Conservation (phyloP, 805 yeast genomes). For the Millerozyma miso region DNA sequence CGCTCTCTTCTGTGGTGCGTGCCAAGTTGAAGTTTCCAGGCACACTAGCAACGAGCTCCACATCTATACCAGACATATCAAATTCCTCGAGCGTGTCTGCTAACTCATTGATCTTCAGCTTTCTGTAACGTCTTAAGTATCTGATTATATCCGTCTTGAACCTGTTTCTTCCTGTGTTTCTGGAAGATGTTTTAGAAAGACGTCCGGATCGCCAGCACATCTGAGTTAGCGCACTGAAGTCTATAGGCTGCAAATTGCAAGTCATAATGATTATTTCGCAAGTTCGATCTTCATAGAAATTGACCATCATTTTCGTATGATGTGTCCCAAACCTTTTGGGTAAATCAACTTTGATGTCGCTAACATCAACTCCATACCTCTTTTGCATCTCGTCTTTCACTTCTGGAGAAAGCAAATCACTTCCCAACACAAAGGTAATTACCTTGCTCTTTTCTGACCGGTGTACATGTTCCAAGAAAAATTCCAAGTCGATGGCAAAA, state of each 20-base stretch:
- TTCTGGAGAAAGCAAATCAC: conserved; percentile 7
- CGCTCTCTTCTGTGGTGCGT: conserved; percentile 12
- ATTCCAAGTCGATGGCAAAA: conserved; percentile 41
- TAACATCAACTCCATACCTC: conserved; percentile 16
- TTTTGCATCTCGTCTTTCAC: conserved; percentile 8
- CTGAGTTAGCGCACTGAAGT: conserved; percentile 57
- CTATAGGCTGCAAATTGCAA: conserved; percentile 52
- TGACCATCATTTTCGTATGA: conserved; percentile 67
- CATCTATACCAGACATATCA: conserved; percentile 46
- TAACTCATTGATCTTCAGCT: conserved; percentile 20
- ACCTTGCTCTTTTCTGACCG: conserved; percentile 13
- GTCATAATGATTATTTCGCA: conserved; percentile 56
- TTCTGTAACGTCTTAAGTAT: conserved; percentile 44
- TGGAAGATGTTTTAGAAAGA: conserved; percentile 6
- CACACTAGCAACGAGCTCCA: conserved; percentile 52
- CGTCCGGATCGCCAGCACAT: conserved; percentile 62
- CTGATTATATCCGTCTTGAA: conserved; percentile 44
- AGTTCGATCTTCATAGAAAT: conserved; percentile 43
- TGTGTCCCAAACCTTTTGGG: conserved; percentile 43
- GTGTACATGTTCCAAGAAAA: conserved; percentile 30
- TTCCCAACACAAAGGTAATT: conserved; percentile 30
- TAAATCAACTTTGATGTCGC: conserved; percentile 28
- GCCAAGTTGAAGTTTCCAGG: conserved; percentile 38
- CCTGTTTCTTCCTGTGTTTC: conserved; percentile 7
- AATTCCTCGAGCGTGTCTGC: conserved; percentile 24